A percentile compares a stretch with the other conserved stretches of the same genome.
phyloP scores from a whole-genome alignment of 257 asterid genomes.

The Marsdenia floribunda region DNA sequence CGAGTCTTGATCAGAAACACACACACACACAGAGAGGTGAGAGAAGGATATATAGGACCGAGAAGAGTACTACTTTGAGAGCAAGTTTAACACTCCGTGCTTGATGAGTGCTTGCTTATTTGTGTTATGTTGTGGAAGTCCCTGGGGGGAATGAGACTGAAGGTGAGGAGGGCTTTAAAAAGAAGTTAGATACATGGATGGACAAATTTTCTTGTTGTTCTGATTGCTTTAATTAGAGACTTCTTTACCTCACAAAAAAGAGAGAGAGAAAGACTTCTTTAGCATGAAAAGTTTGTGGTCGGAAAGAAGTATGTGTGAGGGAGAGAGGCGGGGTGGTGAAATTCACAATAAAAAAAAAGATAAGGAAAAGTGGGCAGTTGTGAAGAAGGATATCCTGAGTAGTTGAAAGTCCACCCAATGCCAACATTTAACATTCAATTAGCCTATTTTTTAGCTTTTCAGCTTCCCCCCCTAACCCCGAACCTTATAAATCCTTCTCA shows the following conservation, averaged over 20 bases:
- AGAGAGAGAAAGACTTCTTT: constrained; percentile 9
- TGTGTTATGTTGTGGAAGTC: neutral
- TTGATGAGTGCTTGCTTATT: neutral
- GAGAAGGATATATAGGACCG: neutral
- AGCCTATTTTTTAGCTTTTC: constrained; percentile 66
- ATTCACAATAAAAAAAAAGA: neutral
- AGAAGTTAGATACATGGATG: constrained; percentile 29
- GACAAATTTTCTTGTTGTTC: neutral
- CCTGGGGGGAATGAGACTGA: constrained; percentile 1
- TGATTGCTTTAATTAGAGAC: constrained; percentile 20
- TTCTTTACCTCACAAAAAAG: constrained; percentile 25
- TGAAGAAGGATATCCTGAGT: constrained; percentile 34
- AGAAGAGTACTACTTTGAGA: too few relatives aligned
- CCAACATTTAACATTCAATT: constrained; percentile 55
- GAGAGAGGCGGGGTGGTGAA: neutral
- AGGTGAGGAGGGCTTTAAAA: constrained; percentile 45
- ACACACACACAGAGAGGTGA: neutral
- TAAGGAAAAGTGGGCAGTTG: constrained; percentile 21
- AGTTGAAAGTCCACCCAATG: constrained; percentile 40
- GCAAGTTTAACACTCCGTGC: neutral
- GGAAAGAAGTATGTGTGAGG: constrained; percentile 7
- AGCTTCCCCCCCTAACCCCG: constrained; percentile 25
- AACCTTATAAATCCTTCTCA: constrained; percentile 22
- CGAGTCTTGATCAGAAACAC: neutral
- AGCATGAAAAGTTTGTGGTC: constrained; percentile 43